phyloP scores from a whole-genome alignment of 1,284 basidiomycete genomes.

The Pterula multifida region DNA sequence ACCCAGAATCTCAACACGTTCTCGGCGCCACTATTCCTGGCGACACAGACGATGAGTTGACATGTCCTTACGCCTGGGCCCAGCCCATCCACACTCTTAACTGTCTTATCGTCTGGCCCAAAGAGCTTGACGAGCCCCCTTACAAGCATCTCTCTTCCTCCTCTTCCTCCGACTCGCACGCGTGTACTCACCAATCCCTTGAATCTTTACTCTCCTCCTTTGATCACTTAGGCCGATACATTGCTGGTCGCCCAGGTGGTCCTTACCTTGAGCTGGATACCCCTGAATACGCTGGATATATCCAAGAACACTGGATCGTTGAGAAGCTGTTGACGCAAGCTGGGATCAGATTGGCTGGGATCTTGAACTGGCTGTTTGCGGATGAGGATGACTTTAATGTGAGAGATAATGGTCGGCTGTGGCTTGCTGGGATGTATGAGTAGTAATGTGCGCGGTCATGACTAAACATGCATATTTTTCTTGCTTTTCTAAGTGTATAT shows the following conservation, averaged over 20 bases:
- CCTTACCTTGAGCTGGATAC: conserved; percentile 71
- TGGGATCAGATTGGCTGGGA: conserved; percentile 71
- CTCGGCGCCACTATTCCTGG: conserved; percentile 11
- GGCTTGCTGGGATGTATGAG: no score
- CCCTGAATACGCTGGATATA: conserved; percentile 63
- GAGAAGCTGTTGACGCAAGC: conserved; percentile 76
- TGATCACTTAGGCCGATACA: conserved; percentile 6
- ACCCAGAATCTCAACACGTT: conserved; percentile 7
- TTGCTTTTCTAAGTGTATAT: no score
- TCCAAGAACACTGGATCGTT: conserved; percentile 57
- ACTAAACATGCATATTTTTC: no score
- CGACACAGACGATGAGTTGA: conserved; percentile 41
- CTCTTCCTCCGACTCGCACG: conserved; percentile 10
- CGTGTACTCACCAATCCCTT: neutral
- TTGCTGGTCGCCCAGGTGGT: conserved; percentile 6
- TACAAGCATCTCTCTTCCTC: conserved; percentile 13
- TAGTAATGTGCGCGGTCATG: no score
- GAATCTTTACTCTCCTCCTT: conserved; percentile 10
- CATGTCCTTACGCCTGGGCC: conserved; percentile 78
- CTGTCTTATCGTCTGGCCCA: conserved; percentile 72
- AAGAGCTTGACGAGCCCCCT: conserved; percentile 40
- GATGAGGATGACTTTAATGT: no score
- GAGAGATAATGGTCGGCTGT: no score
- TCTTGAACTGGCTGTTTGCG: conserved; percentile 70
- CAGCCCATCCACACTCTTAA: conserved; percentile 61